Percentiles rank a stretch among this genome's conserved stretches.
phyloP scores from a whole-genome alignment of 768 basidiomycete species.

The Serendipita vermifera region DNA sequence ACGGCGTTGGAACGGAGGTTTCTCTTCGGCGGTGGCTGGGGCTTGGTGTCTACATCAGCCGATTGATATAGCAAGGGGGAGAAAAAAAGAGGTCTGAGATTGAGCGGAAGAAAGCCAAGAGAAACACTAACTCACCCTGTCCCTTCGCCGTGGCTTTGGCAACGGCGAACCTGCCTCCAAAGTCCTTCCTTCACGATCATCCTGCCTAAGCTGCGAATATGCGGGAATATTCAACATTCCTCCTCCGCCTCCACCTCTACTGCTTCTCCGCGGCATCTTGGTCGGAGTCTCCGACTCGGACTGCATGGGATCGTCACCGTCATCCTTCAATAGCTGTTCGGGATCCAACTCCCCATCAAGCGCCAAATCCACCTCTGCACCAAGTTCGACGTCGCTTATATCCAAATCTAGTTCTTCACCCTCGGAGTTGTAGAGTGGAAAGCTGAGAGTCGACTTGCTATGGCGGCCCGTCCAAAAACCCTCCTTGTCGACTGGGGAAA shows the following conservation, averaged over 20 bases:
- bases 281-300: neutral
- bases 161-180: neutral
- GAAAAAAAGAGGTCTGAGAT: neutral
- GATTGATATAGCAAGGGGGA: neutral
- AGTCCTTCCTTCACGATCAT: neutral
- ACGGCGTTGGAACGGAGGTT: neutral
- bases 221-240: neutral
- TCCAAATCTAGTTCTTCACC: neutral
- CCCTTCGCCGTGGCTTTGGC: conserved; percentile 1
- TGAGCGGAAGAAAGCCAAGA: neutral
- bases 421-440: neutral
- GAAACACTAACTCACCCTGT: neutral
- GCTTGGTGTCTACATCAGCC: neutral
- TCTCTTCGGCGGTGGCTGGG: conserved; percentile 6
- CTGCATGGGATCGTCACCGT: neutral
- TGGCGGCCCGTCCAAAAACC: neutral
- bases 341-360: neutral
- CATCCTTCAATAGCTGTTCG: neutral
- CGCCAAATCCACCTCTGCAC: neutral
- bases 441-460: neutral
- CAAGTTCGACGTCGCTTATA: neutral
- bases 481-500: neutral
- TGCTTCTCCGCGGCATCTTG: neutral
- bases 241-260: neutral
- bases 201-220: neutral